Percentiles rank a stretch among this genome's conserved stretches.
phyloP scores from a whole-genome alignment of 257 asterid species.

The Oldenlandia corymbosa region DNA sequence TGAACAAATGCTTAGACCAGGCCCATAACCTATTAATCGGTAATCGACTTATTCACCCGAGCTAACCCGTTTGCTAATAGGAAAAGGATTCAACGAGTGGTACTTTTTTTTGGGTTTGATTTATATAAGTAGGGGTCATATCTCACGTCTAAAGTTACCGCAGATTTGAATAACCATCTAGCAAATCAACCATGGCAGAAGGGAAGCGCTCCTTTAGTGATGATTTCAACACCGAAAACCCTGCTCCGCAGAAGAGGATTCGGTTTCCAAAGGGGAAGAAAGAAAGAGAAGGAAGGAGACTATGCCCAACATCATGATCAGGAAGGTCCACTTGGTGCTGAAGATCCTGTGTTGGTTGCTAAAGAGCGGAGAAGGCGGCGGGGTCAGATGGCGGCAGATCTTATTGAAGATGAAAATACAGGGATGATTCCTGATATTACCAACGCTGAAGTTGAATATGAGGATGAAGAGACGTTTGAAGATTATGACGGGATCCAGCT shows the following conservation, averaged over 20 bases:
- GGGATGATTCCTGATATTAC: slow-evolving; percentile 52
- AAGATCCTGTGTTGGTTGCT: slow-evolving; percentile 59
- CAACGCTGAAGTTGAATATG: slow-evolving; percentile 61
- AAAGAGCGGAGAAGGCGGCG: slow-evolving; percentile 58
- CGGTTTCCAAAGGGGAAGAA: slow-evolving; percentile 97
- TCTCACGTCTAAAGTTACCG: no score
- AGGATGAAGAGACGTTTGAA: slow-evolving; percentile 61
- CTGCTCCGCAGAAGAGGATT: slow-evolving; percentile 65
- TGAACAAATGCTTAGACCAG: no score
- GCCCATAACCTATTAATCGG: no score
- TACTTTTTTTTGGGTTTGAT: no score
- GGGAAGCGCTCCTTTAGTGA: no score
- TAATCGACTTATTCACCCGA: no score
- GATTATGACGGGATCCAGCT: slow-evolving; percentile 70
- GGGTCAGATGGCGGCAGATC: slow-evolving; percentile 38
- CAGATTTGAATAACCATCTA: no score
- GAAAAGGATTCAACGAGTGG: no score
- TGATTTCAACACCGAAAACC: no score
- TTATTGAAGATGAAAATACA: slow-evolving; percentile 42
- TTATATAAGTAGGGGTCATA: no score
- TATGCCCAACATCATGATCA: slow-evolving; percentile 26
- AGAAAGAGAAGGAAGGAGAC: slow-evolving; percentile 67
- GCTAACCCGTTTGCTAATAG: no score
- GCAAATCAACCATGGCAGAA: no score
- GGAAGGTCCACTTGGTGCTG: slow-evolving; percentile 31